Conservation (phyloP, 192 early-diverging fungal species). For the Mortierella hygrophila region DNA sequence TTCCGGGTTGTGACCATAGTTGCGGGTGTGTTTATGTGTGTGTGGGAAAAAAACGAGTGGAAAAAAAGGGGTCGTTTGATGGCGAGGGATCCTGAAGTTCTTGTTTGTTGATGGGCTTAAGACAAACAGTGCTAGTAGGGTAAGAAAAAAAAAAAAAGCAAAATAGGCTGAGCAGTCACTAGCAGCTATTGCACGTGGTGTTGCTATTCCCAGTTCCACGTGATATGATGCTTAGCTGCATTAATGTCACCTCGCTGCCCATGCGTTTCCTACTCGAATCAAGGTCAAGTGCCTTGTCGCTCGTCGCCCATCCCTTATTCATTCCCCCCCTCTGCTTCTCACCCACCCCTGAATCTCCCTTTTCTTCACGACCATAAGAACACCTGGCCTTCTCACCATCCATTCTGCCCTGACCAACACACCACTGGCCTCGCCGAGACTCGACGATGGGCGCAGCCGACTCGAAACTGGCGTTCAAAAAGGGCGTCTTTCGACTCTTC, state of each 20-base stretch:
- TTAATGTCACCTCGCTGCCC: background rate
- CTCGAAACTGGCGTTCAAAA: conserved; percentile 89
- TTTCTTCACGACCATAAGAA: background rate
- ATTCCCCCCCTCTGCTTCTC: background rate
- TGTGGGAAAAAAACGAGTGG: background rate
- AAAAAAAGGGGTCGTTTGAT: background rate
- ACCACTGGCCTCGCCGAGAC: background rate
- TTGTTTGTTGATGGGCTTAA: background rate
- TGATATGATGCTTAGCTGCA: background rate
- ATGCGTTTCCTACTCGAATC: background rate
- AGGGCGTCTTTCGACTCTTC: conserved; percentile 87
- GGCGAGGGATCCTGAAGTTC: background rate
- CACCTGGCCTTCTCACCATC: background rate
- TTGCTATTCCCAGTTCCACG: background rate
- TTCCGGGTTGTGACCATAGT: conserved; percentile 32
- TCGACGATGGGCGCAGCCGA: conserved; percentile 86
- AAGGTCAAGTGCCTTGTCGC: too few species aligned
- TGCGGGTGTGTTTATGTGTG: background rate
- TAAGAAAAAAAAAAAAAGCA: background rate
- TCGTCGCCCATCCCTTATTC: background rate
- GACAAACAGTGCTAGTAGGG: background rate
- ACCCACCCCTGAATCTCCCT: background rate
- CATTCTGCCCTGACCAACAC: background rate
- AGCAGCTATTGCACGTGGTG: too few species aligned
- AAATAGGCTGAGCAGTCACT: background rate